Percentiles rank a stretch among this genome's conserved stretches.
Conservation (phyloP, 1,284 basidiomycete genomes). For the Ganoderma boninense region DNA sequence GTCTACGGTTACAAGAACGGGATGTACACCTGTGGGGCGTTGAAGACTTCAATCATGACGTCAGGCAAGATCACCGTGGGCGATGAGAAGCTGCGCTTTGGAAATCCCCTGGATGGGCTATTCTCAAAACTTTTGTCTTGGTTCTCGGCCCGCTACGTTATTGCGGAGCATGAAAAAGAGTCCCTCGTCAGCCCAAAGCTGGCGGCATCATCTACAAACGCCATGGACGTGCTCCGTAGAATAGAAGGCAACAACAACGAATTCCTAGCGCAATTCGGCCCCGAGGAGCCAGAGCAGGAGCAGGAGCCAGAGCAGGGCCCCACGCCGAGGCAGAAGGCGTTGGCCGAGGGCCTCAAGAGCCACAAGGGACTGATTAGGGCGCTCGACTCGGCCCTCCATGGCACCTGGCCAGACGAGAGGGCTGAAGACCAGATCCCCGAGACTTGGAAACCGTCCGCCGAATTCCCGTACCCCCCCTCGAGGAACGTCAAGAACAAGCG, state of each 20-base stretch:
- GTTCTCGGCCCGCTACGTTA: conserved; percentile 17
- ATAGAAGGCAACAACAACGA: too few relatives aligned
- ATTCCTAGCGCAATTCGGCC: background rate
- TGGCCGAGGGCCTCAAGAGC: background rate
- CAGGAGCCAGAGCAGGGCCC: background rate
- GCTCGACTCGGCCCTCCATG: background rate
- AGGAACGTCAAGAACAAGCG: conserved; percentile 4
- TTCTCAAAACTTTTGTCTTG: conserved; percentile 5
- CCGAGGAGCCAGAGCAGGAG: background rate
- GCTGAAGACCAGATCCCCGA: background rate
- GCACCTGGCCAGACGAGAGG: background rate
- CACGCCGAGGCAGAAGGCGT: background rate
- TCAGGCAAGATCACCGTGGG: background rate
- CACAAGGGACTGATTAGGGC: background rate
- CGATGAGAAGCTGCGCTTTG: background rate
- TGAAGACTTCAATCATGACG: background rate
- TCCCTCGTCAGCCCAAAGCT: background rate
- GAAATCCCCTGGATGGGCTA: conserved; percentile 9
- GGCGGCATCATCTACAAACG: background rate
- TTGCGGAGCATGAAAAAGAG: background rate
- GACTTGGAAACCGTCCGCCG: background rate
- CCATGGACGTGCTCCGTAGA: background rate
- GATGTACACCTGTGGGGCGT: background rate
- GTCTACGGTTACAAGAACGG: background rate
- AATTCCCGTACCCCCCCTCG: background rate